A percentile compares a stretch with the other conserved stretches of the same genome.
These are phyloP conservation scores for Ostreobium quekettii DNA, from an alignment of 139 green algal species.

Conservation along the genomic window DNA sequence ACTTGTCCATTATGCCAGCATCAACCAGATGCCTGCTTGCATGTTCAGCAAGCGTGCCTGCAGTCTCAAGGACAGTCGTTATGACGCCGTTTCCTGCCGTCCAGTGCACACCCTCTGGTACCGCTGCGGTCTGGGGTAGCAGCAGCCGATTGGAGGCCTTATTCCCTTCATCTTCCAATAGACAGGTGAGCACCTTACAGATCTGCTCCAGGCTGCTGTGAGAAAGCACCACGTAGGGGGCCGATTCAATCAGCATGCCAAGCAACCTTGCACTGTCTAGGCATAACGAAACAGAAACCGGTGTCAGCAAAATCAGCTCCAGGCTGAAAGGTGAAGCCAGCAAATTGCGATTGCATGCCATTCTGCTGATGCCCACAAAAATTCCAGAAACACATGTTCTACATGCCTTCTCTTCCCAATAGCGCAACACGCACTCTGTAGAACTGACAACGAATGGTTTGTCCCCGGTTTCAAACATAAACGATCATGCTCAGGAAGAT, in stretches of 20 bases:
- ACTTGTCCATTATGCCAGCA: neutral
- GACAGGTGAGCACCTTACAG: neutral
- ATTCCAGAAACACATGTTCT: no score
- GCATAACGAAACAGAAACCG: no score
- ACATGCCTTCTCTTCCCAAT: no score
- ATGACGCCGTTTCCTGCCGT: conserved; percentile 5
- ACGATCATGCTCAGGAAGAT: no score
- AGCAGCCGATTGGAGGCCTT: neutral
- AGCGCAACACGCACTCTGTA: no score
- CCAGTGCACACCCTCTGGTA: no score
- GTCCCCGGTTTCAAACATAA: no score
- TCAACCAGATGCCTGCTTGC: conserved; percentile 1
- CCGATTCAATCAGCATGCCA: conserved; percentile 6
- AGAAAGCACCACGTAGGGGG: neutral
- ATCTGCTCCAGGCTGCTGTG: neutral
- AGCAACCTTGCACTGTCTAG: neutral
- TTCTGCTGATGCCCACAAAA: no score
- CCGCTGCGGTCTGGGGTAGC: neutral
- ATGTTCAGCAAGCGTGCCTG: conserved; percentile 6
- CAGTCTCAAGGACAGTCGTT: conserved; percentile 4
- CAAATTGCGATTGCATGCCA: no score
- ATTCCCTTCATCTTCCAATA: neutral
- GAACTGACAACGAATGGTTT: no score
- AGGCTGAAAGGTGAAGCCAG: no score
- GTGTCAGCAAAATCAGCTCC: no score